Evolutionary conservation across 768 basidiomycete species (phyloP), one percentile per base, ranked within the genome.

Genomic region (Macrolepiota albuminosa): DNA sequence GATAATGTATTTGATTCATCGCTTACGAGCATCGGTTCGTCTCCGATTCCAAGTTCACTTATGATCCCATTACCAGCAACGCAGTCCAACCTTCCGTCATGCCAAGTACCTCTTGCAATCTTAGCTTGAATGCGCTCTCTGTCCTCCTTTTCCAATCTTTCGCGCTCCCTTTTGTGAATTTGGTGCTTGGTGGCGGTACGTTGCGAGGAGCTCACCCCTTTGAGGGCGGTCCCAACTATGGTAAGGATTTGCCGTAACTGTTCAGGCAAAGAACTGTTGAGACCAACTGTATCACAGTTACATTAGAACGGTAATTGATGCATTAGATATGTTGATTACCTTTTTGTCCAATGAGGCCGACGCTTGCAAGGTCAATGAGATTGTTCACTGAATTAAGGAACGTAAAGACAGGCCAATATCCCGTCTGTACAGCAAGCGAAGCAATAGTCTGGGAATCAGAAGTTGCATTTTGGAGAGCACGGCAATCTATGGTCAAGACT

Each of bases 321-420:
- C n/a, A 9, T 18, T 29, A 29, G 6, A 54, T 40, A 18, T 4
- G 10, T 43, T 18, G 26, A 53, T 6, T 56, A 89, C 92, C 84
- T 76, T 98, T 98, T 69, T 97, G 93, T 3, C 97, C 97, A 65
- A 97, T 97, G n/a, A 98, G 68, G 1, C 95, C 95, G 46, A 95
- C 83, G 60, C 87, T 88, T 1, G 93, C 94, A n/a, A 98, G 80
- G 69, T 98, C 96, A 61, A 98, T 84, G 58, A 98, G 73, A 62
- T 84, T 88, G 66, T 83, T 90, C 68, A 93, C 73, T 0, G 90
- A 93, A 66, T 88, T 86, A 52, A 93, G 75, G 74, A 94, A 89
- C 5, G 87, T 87, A 73, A 97, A 95, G 6, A 93, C 81, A 5
- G 95, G 95, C 80, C 86, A 89, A 68, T 93, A 93, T 39, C 96